These are phyloP conservation scores for Aureobasidium sp. DNA, from an alignment of 2,329 filamentous ascomycete genomes.

Conservation along the genomic window DNA sequence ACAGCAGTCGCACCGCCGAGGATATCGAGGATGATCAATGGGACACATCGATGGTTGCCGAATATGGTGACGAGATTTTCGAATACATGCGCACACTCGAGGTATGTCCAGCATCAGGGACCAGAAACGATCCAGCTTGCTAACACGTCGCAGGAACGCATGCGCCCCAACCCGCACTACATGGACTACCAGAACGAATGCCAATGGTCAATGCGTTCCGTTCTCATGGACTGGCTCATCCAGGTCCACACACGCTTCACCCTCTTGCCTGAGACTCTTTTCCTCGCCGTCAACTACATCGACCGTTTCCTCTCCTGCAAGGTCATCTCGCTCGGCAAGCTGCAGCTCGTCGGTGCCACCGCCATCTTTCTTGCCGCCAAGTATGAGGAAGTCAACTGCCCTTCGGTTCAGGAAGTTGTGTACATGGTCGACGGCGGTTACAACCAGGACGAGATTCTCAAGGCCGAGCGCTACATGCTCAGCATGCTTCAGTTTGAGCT, in stretches of 20 bases:
- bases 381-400: slow-evolving; percentile 98
- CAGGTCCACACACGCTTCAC: slow-evolving; percentile 91
- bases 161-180: slow-evolving; percentile 86
- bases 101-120: slow-evolving; percentile 43
- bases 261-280: slow-evolving; percentile 88
- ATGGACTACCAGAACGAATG: slow-evolving; percentile 98
- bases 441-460: slow-evolving; percentile 82
- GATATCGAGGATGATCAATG: slow-evolving; percentile 83
- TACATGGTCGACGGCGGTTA: slow-evolving; percentile 98
- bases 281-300: slow-evolving; percentile 92
- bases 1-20: slow-evolving; percentile 57
- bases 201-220: slow-evolving; percentile 96
- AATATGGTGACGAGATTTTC: slow-evolving; percentile 95
- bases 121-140: slow-evolving; percentile 20
- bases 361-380: slow-evolving; percentile 94
- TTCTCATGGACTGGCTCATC: slow-evolving; percentile 96
- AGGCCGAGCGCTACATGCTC: slow-evolving; percentile 97
- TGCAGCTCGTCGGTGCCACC: slow-evolving; percentile 92
- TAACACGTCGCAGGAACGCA: slow-evolving; percentile 49
- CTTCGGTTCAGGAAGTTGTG: slow-evolving; percentile 87
- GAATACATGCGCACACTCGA: slow-evolving; percentile 84
- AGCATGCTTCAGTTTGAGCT: slow-evolving; percentile 93
- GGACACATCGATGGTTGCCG: slow-evolving; percentile 96
- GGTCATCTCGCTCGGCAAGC: slow-evolving; percentile 86
- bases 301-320: slow-evolving; percentile 94